Conservation (phyloP, 2,329 filamentous ascomycete species). For the Ophiocordyceps sinensis region DNA sequence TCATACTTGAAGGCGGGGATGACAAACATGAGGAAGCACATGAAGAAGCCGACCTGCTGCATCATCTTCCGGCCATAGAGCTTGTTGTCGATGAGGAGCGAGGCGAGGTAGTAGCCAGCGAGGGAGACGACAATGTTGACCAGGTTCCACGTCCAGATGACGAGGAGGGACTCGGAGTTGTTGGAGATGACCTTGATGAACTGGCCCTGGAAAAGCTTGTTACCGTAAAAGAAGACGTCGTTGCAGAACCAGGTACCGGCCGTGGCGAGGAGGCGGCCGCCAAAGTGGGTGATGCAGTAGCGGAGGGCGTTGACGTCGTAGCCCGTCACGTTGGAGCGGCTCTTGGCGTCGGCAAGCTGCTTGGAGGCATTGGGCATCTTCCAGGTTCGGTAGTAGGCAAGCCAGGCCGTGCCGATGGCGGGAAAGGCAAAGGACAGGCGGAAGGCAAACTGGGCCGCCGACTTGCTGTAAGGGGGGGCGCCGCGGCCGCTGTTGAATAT, state of each 20-base stretch:
- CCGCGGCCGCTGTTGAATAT: constrained; percentile 73
- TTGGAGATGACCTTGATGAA: constrained; percentile 76
- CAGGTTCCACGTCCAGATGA: constrained; percentile 82
- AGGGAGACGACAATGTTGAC: constrained; percentile 81
- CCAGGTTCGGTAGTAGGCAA: constrained; percentile 89
- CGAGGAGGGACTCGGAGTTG: constrained; percentile 58
- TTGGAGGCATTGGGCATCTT: constrained; percentile 86
- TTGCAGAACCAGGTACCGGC: constrained; percentile 89
- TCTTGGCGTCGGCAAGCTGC: constrained; percentile 71
- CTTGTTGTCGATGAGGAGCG: constrained; percentile 86
- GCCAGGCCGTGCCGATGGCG: constrained; percentile 80
- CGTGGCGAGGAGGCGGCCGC: constrained; percentile 73
- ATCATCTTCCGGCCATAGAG: constrained; percentile 92
- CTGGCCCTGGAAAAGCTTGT: constrained; percentile 89
- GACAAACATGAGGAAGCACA: constrained; percentile 88
- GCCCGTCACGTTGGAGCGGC: constrained; percentile 73
- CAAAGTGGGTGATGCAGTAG: constrained; percentile 70
- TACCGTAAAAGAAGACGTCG: constrained; percentile 97
- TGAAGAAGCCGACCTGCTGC: constrained; percentile 87
- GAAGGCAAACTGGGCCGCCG: constrained; percentile 81
- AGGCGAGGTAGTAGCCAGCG: constrained; percentile 78
- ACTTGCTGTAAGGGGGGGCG: constrained; percentile 60
- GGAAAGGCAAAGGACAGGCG: constrained; percentile 86
- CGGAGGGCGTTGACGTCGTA: constrained; percentile 79
- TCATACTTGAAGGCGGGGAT: constrained; percentile 79